Evolutionary conservation across 176 grass and related monocot species (phyloP).

Genomic region (Zizania latifolia): DNA sequence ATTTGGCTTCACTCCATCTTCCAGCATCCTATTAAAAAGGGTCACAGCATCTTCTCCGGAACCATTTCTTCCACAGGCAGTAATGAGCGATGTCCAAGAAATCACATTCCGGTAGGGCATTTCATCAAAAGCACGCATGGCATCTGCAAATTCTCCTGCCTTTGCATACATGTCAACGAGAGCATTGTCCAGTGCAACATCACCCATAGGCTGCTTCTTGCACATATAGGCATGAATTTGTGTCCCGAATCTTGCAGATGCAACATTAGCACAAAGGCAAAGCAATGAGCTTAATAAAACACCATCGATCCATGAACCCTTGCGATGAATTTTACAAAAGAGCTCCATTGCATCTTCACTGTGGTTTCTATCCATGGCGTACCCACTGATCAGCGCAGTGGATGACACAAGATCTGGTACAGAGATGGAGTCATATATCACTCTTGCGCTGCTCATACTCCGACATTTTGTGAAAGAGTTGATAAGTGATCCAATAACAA

Average conservation of each 20-base stretch:
- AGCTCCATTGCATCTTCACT: constrained; percentile 50
- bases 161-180: constrained; percentile 93
- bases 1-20: constrained; percentile 72
- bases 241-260: constrained; percentile 48
- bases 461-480: constrained; percentile 69
- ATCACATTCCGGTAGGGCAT: constrained; percentile 72
- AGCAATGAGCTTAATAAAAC: constrained; percentile 64
- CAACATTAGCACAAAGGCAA: constrained; percentile 57
- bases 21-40: constrained; percentile 73
- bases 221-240: constrained; percentile 67
- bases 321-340: constrained; percentile 47
- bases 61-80: constrained; percentile 56
- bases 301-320: constrained; percentile 43
- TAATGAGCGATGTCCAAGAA: constrained; percentile 90
- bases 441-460: constrained; percentile 44
- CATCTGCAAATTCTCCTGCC: constrained; percentile 53
- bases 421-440: constrained; percentile 48
- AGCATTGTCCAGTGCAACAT: constrained; percentile 59
- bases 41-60: constrained; percentile 44
- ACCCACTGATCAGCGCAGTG: constrained; percentile 74
- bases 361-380: constrained; percentile 45
- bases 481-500: constrained; percentile 56
- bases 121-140: constrained; percentile 61
- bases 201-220: constrained; percentile 46
- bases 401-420: constrained; percentile 53